A percentile compares a stretch with the other conserved stretches of the same genome.
These are phyloP conservation scores for Jackrogersella minutella DNA, from an alignment of 495 filamentous ascomycete genomes.

Conservation along the genomic window DNA sequence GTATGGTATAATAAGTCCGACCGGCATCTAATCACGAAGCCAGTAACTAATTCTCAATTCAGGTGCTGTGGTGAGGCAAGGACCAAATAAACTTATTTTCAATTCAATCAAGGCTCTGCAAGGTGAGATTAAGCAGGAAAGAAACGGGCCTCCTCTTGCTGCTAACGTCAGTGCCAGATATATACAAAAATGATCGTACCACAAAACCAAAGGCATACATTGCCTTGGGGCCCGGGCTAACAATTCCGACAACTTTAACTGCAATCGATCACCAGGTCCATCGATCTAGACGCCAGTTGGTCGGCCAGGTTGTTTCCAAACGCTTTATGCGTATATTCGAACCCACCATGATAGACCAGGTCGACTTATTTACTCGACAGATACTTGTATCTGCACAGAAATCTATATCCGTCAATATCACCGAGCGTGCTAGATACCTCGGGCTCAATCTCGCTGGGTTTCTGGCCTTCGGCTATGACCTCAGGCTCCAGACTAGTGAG, in stretches of 20 bases:
- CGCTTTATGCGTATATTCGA: constrained; percentile 34
- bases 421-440: constrained; percentile 3
- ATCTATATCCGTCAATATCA: constrained; percentile 20
- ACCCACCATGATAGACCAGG: constrained; percentile 30
- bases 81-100: no score
- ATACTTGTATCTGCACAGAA: constrained; percentile 41
- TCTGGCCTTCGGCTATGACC: constrained; percentile 35
- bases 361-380: constrained; percentile 32
- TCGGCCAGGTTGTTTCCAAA: constrained; percentile 28
- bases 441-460: constrained; percentile 32
- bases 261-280: constrained; percentile 13
- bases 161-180: no score
- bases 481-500: constrained; percentile 25
- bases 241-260: constrained; percentile 11
- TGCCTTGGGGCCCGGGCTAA: not conserved
- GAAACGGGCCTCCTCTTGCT: no score
- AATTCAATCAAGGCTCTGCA: no score
- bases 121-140: no score
- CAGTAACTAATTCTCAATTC: no score
- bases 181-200: not conserved
- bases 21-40: no score
- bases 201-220: not conserved
- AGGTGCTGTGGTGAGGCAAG: no score
- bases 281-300: constrained; percentile 16
- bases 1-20: no score